Conservation (phyloP, 2,329 filamentous ascomycete species). For the Colletotrichum neosansevieriae region DNA sequence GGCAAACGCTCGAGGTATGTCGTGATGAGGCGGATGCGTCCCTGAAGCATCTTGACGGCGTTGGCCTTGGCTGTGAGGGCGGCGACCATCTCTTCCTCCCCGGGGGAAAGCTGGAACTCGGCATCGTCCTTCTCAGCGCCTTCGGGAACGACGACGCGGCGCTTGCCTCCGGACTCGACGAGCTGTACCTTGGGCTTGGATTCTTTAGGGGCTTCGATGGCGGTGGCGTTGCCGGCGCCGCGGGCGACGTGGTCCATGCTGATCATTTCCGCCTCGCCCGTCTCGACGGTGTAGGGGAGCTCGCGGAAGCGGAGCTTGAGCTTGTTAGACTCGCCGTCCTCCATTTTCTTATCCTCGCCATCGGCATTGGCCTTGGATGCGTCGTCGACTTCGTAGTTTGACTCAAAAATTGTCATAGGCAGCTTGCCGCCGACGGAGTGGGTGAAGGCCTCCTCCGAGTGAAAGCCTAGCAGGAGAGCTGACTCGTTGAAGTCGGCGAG, state of each 20-base stretch:
- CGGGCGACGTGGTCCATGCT: conserved; percentile 93
- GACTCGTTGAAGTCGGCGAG: conserved; percentile 84
- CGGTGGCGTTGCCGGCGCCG: conserved; percentile 83
- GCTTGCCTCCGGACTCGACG: conserved; percentile 63
- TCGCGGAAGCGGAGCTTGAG: conserved; percentile 82
- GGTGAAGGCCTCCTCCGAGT: conserved; percentile 70
- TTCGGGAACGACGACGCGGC: conserved; percentile 51
- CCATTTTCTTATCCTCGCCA: conserved; percentile 78
- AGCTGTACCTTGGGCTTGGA: conserved; percentile 55
- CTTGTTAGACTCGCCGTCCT: conserved; percentile 66
- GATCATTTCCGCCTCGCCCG: conserved; percentile 97
- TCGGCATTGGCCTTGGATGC: conserved; percentile 55
- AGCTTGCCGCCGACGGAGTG: conserved; percentile 80
- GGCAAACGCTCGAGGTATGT: conserved; percentile 83
- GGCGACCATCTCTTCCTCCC: conserved; percentile 72
- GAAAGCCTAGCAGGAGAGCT: conserved; percentile 88
- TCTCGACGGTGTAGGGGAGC: conserved; percentile 89
- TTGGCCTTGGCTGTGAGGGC: conserved; percentile 88
- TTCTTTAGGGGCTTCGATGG: conserved; percentile 58
- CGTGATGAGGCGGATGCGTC: conserved; percentile 77
- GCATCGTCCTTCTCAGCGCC: conserved; percentile 46
- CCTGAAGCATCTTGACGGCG: conserved; percentile 92
- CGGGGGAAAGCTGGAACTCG: conserved; percentile 59
- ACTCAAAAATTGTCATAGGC: conserved; percentile 92
- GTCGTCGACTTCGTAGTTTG: conserved; percentile 79